Evolutionary conservation across 352 stramenopile species (phyloP).

Genomic region (Phytophthora parvispora): DNA sequence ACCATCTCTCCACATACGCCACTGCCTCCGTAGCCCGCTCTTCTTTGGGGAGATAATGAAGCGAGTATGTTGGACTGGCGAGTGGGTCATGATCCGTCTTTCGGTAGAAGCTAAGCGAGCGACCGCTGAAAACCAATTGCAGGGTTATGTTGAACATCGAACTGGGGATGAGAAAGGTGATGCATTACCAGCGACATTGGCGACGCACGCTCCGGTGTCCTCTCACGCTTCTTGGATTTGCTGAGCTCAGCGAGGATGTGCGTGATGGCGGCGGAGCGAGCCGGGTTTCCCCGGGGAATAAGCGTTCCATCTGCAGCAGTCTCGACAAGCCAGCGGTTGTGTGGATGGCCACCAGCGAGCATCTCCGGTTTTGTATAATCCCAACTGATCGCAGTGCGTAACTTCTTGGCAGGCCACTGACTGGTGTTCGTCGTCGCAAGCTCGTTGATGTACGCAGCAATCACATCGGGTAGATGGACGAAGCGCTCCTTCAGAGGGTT

Average conservation of each 20-base stretch:
- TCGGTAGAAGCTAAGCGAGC: conserved; percentile 22
- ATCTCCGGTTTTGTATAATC: conserved; percentile 22
- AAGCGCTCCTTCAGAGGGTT: conserved; percentile 30
- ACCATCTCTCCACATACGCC: conserved; percentile 5
- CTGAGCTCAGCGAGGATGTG: conserved; percentile 12
- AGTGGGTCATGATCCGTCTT: conserved; percentile 19
- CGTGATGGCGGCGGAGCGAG: not conserved
- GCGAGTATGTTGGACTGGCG: conserved; percentile 7
- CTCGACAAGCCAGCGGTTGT: conserved; percentile 21
- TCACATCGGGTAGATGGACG: conserved; percentile 24
- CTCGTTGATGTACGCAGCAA: conserved; percentile 31
- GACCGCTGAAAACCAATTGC: conserved; percentile 17
- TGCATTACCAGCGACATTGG: conserved; percentile 12
- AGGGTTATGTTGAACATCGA: conserved; percentile 22
- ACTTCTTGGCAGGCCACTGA: conserved; percentile 12
- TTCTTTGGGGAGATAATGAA: conserved; percentile 5
- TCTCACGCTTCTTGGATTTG: conserved; percentile 18
- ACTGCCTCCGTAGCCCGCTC: conserved; percentile 5
- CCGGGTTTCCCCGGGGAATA: conserved; percentile 2
- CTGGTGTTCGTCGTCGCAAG: conserved; percentile 2
- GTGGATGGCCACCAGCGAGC: conserved; percentile 1
- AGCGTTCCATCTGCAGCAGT: not conserved
- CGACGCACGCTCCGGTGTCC: conserved; percentile 7
- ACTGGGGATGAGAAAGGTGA: conserved; percentile 9
- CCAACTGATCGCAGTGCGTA: conserved; percentile 4